Base-by-base conservation (phyloP, 768 basidiomycete species). In the Pleurotus giganteus region DNA sequence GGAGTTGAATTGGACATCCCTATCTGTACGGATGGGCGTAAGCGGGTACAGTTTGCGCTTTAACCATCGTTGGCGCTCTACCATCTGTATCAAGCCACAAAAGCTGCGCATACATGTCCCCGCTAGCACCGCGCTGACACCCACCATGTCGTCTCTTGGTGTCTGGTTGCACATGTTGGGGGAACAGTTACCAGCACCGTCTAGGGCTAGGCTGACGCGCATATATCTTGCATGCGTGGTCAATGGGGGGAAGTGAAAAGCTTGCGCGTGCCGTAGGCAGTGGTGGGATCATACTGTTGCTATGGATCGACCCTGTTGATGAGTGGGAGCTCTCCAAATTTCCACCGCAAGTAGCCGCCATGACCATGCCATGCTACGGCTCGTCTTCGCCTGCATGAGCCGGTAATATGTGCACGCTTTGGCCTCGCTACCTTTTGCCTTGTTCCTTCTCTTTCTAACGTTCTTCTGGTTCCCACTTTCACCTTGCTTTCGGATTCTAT, bases 401-500 rank as follows among this genome's bases (percentile, higher is more conserved):
- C 39, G 39, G 19, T 17, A 17, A 7, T 17, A 19, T 41, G 39
- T 17, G 7, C 39, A 19, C 39, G 19, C 39, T 41, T 41, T 17
- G 15, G 19, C 19, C 2, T 17, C 39, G 19, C 39, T 41, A 41
- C 19, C 15, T 42, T 29, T 21, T 32, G 17, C 37, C 28, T 19
- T 54, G 46, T 27, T 54, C 32, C 23, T 28, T 57, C 50, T 51
- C 39, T 17, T 23, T 46, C 55, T n/a, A n/a, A n/a, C n/a, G n/a
- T n/a, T n/a, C n/a, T n/a, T n/a, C n/a, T 34, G 15, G 7, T 34
- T 34, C 8, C 32, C 15, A 34, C 8, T 34, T n/a, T n/a, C n/a
- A n/a, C n/a, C 32, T 34, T 34, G 32, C 32, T 15, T 34, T 34
- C 32, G 32, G 15, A 15, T 45, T 58, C 13, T 15, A 15, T 21